These are phyloP conservation scores for Xylaria sp. DNA, from an alignment of 2,329 filamentous ascomycete species.

Conservation along the genomic window DNA sequence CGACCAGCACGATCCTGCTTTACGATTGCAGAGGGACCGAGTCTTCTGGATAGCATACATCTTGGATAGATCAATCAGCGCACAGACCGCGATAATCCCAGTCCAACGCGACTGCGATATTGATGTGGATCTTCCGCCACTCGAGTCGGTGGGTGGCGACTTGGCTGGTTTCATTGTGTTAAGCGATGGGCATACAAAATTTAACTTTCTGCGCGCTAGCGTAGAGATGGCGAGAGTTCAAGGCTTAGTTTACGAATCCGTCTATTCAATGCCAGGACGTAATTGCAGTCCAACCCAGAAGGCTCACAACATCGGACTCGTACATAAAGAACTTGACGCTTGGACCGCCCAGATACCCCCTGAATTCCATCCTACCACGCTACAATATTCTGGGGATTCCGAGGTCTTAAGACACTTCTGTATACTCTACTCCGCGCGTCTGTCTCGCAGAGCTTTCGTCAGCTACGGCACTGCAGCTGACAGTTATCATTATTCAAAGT, in stretches of 20 bases:
- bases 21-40: constrained; percentile 37
- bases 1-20: constrained; percentile 18
- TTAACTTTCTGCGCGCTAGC: constrained; percentile 51
- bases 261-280: constrained; percentile 45
- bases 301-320: constrained; percentile 36
- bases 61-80: constrained; percentile 49
- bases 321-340: constrained; percentile 24
- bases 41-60: constrained; percentile 47
- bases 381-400: constrained; percentile 6
- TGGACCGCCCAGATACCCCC: constrained; percentile 26
- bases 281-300: constrained; percentile 41
- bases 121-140: constrained; percentile 50
- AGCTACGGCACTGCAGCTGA: constrained; percentile 34
- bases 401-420: constrained; percentile 33
- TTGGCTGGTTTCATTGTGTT: constrained; percentile 50
- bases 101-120: constrained; percentile 53
- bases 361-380: constrained; percentile 21
- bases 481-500: constrained; percentile 37
- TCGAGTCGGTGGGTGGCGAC: constrained; percentile 44
- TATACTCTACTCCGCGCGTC: constrained; percentile 31
- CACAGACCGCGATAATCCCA: constrained; percentile 49
- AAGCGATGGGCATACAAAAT: constrained; percentile 44
- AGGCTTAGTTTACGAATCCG: constrained; percentile 51
- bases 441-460: constrained; percentile 32
- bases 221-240: constrained; percentile 53